Conservation (phyloP, 805 yeast species). For the Wickerhamomyces bovis region DNA sequence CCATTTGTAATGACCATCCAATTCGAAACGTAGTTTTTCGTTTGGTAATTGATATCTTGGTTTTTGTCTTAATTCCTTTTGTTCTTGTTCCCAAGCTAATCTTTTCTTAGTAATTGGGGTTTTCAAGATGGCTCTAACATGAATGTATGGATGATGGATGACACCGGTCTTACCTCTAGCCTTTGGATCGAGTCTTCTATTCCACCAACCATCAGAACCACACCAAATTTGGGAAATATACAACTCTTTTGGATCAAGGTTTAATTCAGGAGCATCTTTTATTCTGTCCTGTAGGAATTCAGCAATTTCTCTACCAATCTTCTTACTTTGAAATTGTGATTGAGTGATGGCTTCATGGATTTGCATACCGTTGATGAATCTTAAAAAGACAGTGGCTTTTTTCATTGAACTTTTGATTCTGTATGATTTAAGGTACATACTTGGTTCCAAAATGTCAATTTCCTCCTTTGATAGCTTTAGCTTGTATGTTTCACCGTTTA, state of each 20-base stretch:
- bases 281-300: conserved; percentile 69
- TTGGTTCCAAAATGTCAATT: conserved; percentile 78
- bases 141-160: conserved; percentile 69
- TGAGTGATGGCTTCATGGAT: conserved; percentile 83
- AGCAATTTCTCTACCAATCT: conserved; percentile 73
- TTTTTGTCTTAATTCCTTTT: conserved; percentile 41
- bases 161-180: conserved; percentile 90
- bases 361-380: conserved; percentile 67
- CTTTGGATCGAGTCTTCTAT: conserved; percentile 68
- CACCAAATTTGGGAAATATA: conserved; percentile 83
- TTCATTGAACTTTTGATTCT: conserved; percentile 85
- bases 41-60: conserved; percentile 45
- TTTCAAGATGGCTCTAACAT: conserved; percentile 72
- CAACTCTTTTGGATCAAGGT: conserved; percentile 52
- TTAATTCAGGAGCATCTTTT: conserved; percentile 57
- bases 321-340: conserved; percentile 80
- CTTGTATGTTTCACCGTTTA: conserved; percentile 42
- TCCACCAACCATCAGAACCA: conserved; percentile 80
- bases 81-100: conserved; percentile 50
- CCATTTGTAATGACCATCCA: conserved; percentile 54
- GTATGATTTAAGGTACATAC: conserved; percentile 73
- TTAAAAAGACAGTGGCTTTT: conserved; percentile 73
- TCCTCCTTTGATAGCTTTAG: conserved; percentile 57
- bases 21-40: conserved; percentile 40
- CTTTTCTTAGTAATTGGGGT: conserved; percentile 59